Conservation (phyloP, 257 asterid species). For the Lavandula angustifolia region DNA sequence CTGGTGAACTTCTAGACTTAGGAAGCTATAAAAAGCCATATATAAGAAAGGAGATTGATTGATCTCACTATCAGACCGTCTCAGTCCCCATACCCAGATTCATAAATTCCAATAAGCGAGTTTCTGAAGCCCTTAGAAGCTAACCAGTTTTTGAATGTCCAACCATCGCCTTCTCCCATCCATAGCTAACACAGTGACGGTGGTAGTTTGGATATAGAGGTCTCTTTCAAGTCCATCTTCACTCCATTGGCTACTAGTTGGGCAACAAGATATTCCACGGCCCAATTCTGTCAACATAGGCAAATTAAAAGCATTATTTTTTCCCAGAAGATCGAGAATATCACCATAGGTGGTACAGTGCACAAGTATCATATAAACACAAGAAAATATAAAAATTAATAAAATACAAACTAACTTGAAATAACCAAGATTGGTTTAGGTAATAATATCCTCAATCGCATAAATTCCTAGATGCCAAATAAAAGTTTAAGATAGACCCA, state of each 20-base stretch:
- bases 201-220: conserved; percentile 68
- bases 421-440: not conserved
- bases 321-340: conserved; percentile 24
- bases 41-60: conserved; percentile 7
- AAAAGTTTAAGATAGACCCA: not conserved
- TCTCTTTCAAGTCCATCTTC: conserved; percentile 91
- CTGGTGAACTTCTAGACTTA: conserved; percentile 19
- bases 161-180: conserved; percentile 98
- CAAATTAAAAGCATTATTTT: conserved; percentile 18
- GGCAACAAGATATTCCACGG: conserved; percentile 54
- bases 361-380: conserved; percentile 25
- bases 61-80: conserved; percentile 23
- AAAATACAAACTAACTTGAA: not conserved
- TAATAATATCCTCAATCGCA: conserved; percentile 10
- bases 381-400: conserved; percentile 13
- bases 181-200: conserved; percentile 91
- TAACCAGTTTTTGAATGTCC: conserved; percentile 92
- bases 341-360: conserved; percentile 18
- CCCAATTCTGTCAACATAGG: conserved; percentile 47
- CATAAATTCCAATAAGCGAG: conserved; percentile 27
- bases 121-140: conserved; percentile 38
- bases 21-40: conserved; percentile 19
- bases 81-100: conserved; percentile 6
- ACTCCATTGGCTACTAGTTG: conserved; percentile 66
- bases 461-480: conserved; percentile 14